Conservation (phyloP, 2,329 filamentous ascomycete species). For the Fusarium dimerum region DNA sequence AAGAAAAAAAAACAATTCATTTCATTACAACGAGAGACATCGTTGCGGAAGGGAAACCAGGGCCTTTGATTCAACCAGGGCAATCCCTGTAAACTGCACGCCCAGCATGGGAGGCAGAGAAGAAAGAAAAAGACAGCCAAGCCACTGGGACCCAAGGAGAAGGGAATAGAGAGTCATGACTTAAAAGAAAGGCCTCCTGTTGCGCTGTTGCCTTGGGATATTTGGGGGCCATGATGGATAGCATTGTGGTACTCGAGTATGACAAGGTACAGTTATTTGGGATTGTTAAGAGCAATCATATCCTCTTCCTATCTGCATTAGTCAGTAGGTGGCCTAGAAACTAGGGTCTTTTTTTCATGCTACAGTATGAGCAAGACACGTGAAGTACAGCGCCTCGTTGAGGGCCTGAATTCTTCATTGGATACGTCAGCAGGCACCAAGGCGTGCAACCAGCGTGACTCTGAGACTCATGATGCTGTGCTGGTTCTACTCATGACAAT, state of each 20-base stretch:
- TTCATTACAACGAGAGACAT: too few relatives aligned
- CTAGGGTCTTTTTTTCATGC: background rate
- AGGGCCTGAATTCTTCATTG: background rate
- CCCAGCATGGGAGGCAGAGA: background rate
- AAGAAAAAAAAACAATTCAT: background rate
- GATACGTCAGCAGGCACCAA: background rate
- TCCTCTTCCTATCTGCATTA: too few relatives aligned
- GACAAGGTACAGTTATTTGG: too few relatives aligned
- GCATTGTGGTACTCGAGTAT: background rate
- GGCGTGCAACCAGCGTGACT: background rate
- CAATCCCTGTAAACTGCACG: background rate
- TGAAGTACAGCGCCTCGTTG: background rate
- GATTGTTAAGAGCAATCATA: too few relatives aligned
- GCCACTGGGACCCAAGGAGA: background rate
- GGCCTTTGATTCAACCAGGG: background rate
- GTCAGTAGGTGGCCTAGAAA: too few relatives aligned
- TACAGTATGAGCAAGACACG: background rate
- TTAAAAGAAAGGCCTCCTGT: background rate
- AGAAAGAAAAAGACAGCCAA: background rate
- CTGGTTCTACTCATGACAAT: background rate
- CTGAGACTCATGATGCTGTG: too few relatives aligned
- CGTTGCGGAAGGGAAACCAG: background rate
- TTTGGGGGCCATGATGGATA: background rate
- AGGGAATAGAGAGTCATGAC: background rate
- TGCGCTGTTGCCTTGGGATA: background rate